These are phyloP conservation scores for Pythium periplocum DNA, from an alignment of 352 stramenopile genomes.

Conservation along the genomic window DNA sequence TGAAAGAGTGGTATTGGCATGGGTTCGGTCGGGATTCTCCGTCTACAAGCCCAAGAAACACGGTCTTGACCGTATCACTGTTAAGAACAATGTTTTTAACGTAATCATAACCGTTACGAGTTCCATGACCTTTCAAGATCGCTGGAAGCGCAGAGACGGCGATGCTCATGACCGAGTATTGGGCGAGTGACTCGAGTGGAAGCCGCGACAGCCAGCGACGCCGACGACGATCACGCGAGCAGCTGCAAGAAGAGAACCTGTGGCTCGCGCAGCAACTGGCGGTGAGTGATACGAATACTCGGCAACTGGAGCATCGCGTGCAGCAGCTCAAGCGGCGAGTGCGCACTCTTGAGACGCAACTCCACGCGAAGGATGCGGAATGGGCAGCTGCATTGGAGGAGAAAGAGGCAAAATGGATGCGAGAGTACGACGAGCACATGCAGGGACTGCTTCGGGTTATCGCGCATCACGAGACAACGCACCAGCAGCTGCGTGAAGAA, in stretches of 20 bases:
- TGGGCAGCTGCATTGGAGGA: slow-evolving; percentile 5
- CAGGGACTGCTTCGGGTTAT: slow-evolving; percentile 44
- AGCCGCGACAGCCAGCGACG: not conserved
- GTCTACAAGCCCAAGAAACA: too few relatives aligned
- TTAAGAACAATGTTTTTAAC: too few relatives aligned
- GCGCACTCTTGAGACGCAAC: slow-evolving; percentile 15
- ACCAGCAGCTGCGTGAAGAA: slow-evolving; percentile 4
- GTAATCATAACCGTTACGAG: too few relatives aligned
- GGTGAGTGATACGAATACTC: slow-evolving; percentile 13
- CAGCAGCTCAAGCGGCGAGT: slow-evolving; percentile 15
- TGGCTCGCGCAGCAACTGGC: slow-evolving; percentile 30
- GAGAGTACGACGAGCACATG: slow-evolving; percentile 38
- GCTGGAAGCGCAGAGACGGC: too few relatives aligned
- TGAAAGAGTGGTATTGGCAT: too few relatives aligned
- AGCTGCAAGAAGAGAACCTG: slow-evolving; percentile 32
- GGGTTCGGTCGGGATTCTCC: too few relatives aligned
- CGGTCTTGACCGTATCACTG: too few relatives aligned
- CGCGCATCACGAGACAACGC: slow-evolving; percentile 31
- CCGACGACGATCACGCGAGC: not conserved
- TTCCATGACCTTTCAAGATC: too few relatives aligned
- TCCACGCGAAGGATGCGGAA: not conserved
- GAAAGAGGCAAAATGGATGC: slow-evolving; percentile 32
- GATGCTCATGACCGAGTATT: too few relatives aligned
- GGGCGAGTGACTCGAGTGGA: too few relatives aligned
- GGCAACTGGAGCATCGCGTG: slow-evolving; percentile 9